Conservation (phyloP, 2,329 filamentous ascomycete genomes). For the Eutypa lata region DNA sequence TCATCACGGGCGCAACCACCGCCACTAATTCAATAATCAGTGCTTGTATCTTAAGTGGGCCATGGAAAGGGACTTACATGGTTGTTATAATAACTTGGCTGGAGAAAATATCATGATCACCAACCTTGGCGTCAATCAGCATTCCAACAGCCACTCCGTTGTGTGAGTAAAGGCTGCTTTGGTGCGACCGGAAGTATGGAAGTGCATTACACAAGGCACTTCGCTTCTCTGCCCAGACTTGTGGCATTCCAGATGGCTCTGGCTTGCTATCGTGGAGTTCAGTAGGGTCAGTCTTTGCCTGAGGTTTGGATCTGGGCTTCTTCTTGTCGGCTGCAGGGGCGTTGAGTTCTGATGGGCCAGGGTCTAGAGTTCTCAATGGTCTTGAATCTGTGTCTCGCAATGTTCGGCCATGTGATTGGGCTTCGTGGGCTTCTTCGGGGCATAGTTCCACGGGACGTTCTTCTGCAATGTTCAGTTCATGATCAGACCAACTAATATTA, state of each 20-base stretch:
- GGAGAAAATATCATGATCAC: constrained; percentile 55
- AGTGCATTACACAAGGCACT: constrained; percentile 62
- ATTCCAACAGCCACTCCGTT: constrained; percentile 51
- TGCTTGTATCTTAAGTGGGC: background rate
- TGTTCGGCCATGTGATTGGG: no score
- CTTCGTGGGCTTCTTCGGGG: no score
- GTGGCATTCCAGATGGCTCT: constrained; percentile 29
- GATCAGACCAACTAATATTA: no score
- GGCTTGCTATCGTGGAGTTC: constrained; percentile 3
- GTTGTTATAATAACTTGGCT: constrained; percentile 62
- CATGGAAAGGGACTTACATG: constrained; percentile 41
- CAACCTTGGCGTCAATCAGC: constrained; percentile 54
- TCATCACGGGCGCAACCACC: constrained; percentile 11
- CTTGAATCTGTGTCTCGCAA: no score
- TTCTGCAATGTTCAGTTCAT: no score
- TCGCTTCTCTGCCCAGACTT: constrained; percentile 55
- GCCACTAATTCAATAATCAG: constrained; percentile 17
- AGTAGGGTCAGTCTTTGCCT: background rate
- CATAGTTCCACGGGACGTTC: no score
- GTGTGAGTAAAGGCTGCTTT: constrained; percentile 55
- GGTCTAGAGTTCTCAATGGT: no score
- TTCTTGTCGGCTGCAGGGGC: no score
- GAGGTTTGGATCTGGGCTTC: background rate
- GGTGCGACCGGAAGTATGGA: constrained; percentile 58
- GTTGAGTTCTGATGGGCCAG: no score